A percentile compares a stretch with the other conserved stretches of the same genome.
Conservation (phyloP, 2,329 filamentous ascomycete genomes). For the Stagonosporopsis rhizophila region DNA sequence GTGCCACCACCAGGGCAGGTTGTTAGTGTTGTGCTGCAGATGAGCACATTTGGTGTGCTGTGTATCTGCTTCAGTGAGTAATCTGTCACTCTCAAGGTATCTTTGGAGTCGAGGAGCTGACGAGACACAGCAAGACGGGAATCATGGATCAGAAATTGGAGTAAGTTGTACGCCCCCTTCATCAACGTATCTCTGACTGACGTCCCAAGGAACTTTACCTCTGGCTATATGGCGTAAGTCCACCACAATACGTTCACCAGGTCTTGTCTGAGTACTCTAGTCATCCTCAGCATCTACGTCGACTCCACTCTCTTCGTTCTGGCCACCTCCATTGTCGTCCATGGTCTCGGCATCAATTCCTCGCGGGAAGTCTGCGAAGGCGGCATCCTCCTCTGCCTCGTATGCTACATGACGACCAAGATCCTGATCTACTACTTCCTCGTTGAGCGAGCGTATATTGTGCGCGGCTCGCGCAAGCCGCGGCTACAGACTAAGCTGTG, state of each 20-base stretch:
- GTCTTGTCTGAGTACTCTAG: slow-evolving; percentile 45
- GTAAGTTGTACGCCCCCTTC: not conserved
- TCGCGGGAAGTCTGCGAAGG: slow-evolving; percentile 61
- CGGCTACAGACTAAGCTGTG: slow-evolving; percentile 66
- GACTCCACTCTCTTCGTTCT: slow-evolving; percentile 69
- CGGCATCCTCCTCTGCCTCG: slow-evolving; percentile 66
- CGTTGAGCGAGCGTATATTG: slow-evolving; percentile 70
- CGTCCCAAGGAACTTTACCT: not conserved
- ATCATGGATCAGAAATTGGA: slow-evolving; percentile 31
- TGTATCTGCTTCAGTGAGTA: slow-evolving; percentile 26
- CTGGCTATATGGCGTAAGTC: slow-evolving; percentile 3
- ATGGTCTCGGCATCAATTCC: slow-evolving; percentile 64
- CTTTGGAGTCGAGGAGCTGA: not conserved
- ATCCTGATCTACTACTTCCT: slow-evolving; percentile 71
- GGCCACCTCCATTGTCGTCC: slow-evolving; percentile 63
- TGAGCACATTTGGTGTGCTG: slow-evolving; percentile 34
- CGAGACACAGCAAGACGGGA: slow-evolving; percentile 30
- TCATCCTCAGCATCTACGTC: slow-evolving; percentile 65
- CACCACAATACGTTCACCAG: not conserved
- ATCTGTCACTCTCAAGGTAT: not conserved
- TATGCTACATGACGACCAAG: slow-evolving; percentile 70
- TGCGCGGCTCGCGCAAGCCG: slow-evolving; percentile 60
- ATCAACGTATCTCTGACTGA: not conserved
- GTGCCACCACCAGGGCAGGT: slow-evolving; percentile 34
- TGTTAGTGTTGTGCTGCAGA: slow-evolving; percentile 32